Conservation (phyloP, 352 stramenopile species). For the Thalassiosira livingstoniorum region DNA sequence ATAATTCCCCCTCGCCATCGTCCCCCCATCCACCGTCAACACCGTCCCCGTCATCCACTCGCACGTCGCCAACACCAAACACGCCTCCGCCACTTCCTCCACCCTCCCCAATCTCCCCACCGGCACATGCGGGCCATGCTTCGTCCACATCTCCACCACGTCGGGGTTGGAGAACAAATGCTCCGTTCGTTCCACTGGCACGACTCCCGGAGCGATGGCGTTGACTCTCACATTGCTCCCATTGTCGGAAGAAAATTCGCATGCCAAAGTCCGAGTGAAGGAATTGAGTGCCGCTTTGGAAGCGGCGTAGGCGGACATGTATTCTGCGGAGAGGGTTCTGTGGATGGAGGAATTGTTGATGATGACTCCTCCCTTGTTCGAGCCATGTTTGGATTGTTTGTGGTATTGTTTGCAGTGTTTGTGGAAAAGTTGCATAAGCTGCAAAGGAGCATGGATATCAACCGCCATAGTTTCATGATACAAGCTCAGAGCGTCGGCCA, state of each 20-base stretch:
- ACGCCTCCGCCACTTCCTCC: slow-evolving; percentile 67
- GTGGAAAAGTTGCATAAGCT: no score
- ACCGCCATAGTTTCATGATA: no score
- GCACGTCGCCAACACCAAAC: slow-evolving; percentile 59
- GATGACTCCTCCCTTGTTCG: slow-evolving; percentile 55
- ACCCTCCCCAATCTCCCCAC: slow-evolving; percentile 57
- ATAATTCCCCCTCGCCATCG: slow-evolving; percentile 70
- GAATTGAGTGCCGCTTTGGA: slow-evolving; percentile 73
- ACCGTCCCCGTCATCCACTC: slow-evolving; percentile 73
- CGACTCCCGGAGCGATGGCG: slow-evolving; percentile 70
- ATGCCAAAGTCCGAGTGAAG: slow-evolving; percentile 59
- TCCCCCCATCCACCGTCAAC: slow-evolving; percentile 74
- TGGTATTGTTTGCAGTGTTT: no score
- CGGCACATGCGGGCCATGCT: slow-evolving; percentile 60
- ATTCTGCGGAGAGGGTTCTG: slow-evolving; percentile 66
- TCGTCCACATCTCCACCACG: slow-evolving; percentile 55
- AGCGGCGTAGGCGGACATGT: slow-evolving; percentile 72
- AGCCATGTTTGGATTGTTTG: not conserved
- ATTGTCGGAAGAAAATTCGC: slow-evolving; percentile 60
- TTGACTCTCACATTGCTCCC: slow-evolving; percentile 67
- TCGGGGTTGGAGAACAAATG: slow-evolving; percentile 44
- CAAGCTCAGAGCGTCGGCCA: no score
- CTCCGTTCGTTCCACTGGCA: slow-evolving; percentile 71
- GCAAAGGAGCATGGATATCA: no score
- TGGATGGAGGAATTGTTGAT: slow-evolving; percentile 76